A percentile compares a stretch with the other conserved stretches of the same genome.
These are phyloP conservation scores for Phytophthora rubi DNA, from an alignment of 352 stramenopile species.

Conservation along the genomic window DNA sequence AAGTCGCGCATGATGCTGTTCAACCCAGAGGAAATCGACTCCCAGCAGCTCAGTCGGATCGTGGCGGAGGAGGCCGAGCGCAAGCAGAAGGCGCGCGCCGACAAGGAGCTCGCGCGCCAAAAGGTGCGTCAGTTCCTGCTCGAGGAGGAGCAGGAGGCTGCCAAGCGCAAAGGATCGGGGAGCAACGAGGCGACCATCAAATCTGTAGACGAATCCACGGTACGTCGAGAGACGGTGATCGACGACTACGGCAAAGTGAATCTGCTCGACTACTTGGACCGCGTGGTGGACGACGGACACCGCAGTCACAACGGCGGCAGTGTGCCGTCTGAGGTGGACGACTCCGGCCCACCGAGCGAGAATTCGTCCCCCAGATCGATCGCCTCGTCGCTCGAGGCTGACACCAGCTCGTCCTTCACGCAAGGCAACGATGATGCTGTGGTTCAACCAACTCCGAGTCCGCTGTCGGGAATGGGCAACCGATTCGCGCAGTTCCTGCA, in stretches of 20 bases:
- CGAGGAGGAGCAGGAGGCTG: conserved; percentile 41
- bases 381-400: conserved; percentile 30
- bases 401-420: conserved; percentile 34
- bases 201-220: conserved; percentile 55
- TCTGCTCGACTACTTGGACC: conserved; percentile 56
- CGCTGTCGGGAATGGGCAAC: conserved; percentile 30
- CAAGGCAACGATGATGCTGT: conserved; percentile 19
- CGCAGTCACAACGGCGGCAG: conserved; percentile 32
- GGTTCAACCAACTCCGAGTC: conserved; percentile 11
- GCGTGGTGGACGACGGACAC: conserved; percentile 37
- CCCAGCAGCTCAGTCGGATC: conserved; percentile 45
- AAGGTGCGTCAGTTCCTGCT: conserved; percentile 55
- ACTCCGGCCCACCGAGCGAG: conserved; percentile 23
- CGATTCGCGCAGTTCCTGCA: conserved; percentile 48
- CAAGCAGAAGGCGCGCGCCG: conserved; percentile 54
- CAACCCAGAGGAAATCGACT: conserved; percentile 55
- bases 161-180: conserved; percentile 16
- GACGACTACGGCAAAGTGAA: conserved; percentile 63
- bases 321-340: conserved; percentile 28
- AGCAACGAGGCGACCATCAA: conserved; percentile 47
- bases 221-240: conserved; percentile 54
- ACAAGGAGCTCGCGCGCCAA: conserved; percentile 51
- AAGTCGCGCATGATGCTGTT: conserved; percentile 65
- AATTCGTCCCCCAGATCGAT: conserved; percentile 38
- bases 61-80: conserved; percentile 47